These are phyloP conservation scores for Cercospora janseana DNA, from an alignment of 2,329 filamentous ascomycete species.

Conservation along the genomic window DNA sequence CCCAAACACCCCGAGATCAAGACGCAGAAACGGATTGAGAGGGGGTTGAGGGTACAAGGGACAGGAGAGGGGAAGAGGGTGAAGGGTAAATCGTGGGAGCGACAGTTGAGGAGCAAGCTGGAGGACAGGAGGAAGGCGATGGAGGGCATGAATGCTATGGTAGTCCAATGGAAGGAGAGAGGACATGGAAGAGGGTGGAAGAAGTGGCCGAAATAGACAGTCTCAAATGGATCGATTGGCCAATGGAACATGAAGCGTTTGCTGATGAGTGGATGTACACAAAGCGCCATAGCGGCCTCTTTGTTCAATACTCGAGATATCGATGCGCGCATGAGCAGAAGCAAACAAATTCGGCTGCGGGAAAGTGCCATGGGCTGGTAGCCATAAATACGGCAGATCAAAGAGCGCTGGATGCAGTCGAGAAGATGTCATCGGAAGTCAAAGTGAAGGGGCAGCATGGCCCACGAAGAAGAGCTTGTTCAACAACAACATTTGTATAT, in stretches of 20 bases:
- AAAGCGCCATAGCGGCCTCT: not conserved
- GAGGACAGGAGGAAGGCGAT: conserved; percentile 88
- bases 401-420: too few relatives aligned
- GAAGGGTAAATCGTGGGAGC: conserved; percentile 93
- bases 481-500: too few relatives aligned
- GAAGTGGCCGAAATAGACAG: conserved; percentile 63
- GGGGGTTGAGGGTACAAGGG: conserved; percentile 81
- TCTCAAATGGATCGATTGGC: too few relatives aligned
- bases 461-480: too few relatives aligned
- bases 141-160: conserved; percentile 89
- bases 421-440: too few relatives aligned
- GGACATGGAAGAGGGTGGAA: conserved; percentile 73
- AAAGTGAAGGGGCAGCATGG: too few relatives aligned
- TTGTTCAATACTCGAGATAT: too few relatives aligned
- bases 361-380: too few relatives aligned
- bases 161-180: conserved; percentile 91
- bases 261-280: not conserved
- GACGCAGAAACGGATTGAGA: conserved; percentile 70
- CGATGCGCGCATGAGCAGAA: too few relatives aligned
- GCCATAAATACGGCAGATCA: too few relatives aligned
- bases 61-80: conserved; percentile 84
- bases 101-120: conserved; percentile 77
- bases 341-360: too few relatives aligned
- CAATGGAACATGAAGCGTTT: not conserved
- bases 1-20: conserved; percentile 54